Evolutionary conservation across 169 alveolate genomes (phyloP), one percentile per base, ranked within the genome.

Genomic region (Plasmodium inui): DNA sequence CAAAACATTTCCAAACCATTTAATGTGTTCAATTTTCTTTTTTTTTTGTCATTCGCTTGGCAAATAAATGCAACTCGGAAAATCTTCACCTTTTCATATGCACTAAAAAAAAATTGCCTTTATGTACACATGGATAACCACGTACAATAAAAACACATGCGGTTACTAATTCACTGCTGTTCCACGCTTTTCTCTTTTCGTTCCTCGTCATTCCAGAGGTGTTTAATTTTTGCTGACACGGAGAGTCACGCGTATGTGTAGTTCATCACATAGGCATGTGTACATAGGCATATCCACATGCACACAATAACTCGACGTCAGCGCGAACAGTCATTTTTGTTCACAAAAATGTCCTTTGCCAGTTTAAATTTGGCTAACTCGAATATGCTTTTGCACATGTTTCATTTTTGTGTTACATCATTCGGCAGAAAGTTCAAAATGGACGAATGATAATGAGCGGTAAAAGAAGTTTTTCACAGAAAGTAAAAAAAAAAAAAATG

Each of bases 221-320:
- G 39, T 28, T 19, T 67, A 67, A 50, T 28, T 67, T 67, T 67
- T 67, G 37, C 30, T 67, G 22, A 8, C 41, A 67, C 41, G n/a
- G 37, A 67, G 39, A 67, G 37, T 67, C n/a, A 81, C 19, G 70
- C 70, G 34, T 17, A 53, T 53, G 55, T 50, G 67, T 1, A 67
- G 41, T 67, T 67, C 7, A 26, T 67, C 76, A 28, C 76, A 81
- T 81, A 26, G 32, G 37, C 9, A 55, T 50, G 61, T 82, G 79
- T 57, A 82, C 79, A 82, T 55, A 28, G 55, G 89, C 32, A 28
- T 2, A 79, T 79, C 30, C 57, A 79, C 70, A 79, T 19, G 32
- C 26, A 26, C 74, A 67, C 37, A 22, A 28, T 67, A 41, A 28
- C 76, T 67, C n/a, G 37, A 67, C n/a, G 76, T 67, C 76, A 67